Evolutionary conservation across 495 filamentous ascomycete genomes (phyloP).

Genomic region (Trichoderma virens): DNA sequence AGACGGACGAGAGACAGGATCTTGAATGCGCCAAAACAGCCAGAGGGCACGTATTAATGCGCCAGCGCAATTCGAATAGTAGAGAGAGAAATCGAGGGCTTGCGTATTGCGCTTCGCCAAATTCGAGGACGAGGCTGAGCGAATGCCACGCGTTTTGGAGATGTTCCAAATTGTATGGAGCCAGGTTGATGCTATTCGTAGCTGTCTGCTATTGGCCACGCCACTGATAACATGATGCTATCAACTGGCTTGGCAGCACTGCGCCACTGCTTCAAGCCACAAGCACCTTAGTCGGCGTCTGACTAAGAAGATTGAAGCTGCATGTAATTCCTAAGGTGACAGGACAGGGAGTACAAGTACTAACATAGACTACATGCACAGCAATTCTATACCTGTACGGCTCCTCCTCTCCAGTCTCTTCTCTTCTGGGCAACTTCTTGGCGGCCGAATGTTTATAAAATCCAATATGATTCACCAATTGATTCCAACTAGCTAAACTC

Average conservation of each 20-base stretch:
- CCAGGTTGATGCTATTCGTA: not conserved
- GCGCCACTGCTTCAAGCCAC: slow-evolving; percentile 1
- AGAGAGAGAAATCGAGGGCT: not conserved
- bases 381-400: no score
- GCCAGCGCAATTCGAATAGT: not conserved
- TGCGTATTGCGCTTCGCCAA: no score
- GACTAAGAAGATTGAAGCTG: not conserved
- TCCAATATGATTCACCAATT: no score
- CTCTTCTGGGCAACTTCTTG: no score
- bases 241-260: not conserved
- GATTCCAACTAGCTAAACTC: no score
- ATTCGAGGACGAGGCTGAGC: slow-evolving; percentile 2
- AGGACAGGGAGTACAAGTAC: no score
- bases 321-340: no score
- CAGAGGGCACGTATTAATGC: not conserved
- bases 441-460: no score
- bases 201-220: not conserved
- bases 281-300: not conserved
- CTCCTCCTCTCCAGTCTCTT: no score
- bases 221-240: not conserved
- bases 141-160: not conserved
- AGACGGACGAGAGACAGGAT: not conserved
- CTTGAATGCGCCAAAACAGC: not conserved
- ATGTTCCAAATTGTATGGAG: not conserved
- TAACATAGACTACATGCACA: no score